These are phyloP conservation scores for Rhizopogon vesiculosus DNA, from an alignment of 768 basidiomycete species.

Conservation along the genomic window DNA sequence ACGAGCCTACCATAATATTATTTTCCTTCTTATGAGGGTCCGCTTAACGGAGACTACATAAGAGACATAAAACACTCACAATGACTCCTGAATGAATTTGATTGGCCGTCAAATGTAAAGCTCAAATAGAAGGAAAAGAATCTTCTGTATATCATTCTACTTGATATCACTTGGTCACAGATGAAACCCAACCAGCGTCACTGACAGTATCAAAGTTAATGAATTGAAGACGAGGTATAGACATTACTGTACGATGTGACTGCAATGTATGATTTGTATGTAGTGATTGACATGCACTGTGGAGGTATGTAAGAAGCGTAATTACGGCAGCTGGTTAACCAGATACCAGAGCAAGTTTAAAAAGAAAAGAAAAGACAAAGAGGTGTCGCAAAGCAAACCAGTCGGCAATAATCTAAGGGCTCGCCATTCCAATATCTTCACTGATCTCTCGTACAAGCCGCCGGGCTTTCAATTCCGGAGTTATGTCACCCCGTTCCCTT, in stretches of 20 bases:
- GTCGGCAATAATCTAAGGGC: conserved; percentile 14
- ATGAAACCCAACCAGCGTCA: no score
- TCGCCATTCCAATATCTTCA: conserved; percentile 27
- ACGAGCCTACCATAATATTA: no score
- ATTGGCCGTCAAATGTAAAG: no score
- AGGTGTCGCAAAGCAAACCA: not conserved
- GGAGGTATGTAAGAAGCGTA: conserved; percentile 17
- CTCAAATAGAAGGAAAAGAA: no score
- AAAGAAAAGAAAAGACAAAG: not conserved
- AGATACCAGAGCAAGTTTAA: not conserved
- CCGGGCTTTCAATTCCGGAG: conserved; percentile 27
- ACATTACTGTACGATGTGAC: conserved; percentile 21
- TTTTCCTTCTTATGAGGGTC: no score
- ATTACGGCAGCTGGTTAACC: conserved; percentile 16
- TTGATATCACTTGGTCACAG: no score
- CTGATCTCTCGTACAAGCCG: conserved; percentile 23
- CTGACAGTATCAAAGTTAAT: not conserved
- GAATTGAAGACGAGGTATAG: conserved; percentile 21
- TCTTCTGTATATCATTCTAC: no score
- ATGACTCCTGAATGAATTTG: no score
- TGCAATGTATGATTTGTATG: conserved; percentile 12
- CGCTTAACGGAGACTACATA: no score
- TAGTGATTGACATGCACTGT: conserved; percentile 8
- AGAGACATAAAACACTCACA: no score
- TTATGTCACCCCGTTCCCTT: conserved; percentile 26